Evolutionary conservation across 2,329 filamentous ascomycete species (phyloP).

Genomic region (Cladosporium oxysporum): DNA sequence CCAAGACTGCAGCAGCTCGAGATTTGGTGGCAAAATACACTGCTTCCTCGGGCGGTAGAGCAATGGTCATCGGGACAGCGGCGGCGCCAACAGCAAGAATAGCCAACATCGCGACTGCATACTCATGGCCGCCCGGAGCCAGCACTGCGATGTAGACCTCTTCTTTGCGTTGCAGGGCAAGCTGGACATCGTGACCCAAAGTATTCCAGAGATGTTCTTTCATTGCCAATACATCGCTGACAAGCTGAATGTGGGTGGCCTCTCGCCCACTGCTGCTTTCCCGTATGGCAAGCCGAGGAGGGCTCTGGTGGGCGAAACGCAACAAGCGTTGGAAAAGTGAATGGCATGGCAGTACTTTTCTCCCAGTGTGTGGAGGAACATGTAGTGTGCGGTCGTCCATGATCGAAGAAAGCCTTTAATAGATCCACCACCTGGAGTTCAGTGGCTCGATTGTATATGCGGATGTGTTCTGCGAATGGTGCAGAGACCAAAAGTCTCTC

Average conservation of each 20-base stretch:
- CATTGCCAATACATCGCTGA: constrained; percentile 48
- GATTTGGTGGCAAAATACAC: constrained; percentile 49
- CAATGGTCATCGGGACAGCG: constrained; percentile 48
- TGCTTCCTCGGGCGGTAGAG: constrained; percentile 46
- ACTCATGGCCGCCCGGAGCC: constrained; percentile 51
- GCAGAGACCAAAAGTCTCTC: background rate
- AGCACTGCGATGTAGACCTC: constrained; percentile 50
- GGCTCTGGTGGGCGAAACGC: constrained; percentile 40
- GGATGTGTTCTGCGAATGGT: background rate
- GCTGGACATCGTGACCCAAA: constrained; percentile 33
- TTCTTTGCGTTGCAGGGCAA: constrained; percentile 36
- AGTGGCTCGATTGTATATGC: background rate
- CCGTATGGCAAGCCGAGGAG: constrained; percentile 42
- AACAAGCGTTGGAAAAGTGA: constrained; percentile 45
- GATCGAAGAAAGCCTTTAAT: background rate
- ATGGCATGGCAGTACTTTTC: constrained; percentile 35
- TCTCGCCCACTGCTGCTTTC: constrained; percentile 42
- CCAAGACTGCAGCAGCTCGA: constrained; percentile 41
- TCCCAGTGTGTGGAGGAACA: constrained; percentile 26
- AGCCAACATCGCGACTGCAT: constrained; percentile 50
- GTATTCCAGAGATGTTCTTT: constrained; percentile 40
- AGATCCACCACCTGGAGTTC: background rate
- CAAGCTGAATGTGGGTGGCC: constrained; percentile 45
- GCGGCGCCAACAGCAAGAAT: constrained; percentile 51
- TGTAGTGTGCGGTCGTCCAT: constrained; percentile 32